A percentile compares a stretch with the other conserved stretches of the same genome.
Conservation (phyloP, 192 early-diverging fungal genomes). For the Spinellus fusiger region DNA sequence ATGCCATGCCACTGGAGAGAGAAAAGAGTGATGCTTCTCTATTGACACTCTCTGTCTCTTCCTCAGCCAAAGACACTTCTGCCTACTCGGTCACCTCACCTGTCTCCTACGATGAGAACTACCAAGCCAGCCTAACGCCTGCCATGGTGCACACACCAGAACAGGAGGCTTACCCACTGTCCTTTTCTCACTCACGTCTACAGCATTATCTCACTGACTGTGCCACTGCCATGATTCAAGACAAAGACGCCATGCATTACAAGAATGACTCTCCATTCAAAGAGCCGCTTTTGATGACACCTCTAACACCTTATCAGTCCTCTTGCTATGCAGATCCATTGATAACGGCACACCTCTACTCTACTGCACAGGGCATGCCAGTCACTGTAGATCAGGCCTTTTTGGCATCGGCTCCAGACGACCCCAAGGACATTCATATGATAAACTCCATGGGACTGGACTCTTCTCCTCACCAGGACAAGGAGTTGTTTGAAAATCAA, state of each 20-base stretch:
- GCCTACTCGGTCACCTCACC: neutral
- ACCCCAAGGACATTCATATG: neutral
- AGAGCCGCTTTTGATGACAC: slow-evolving; percentile 7
- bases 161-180: neutral
- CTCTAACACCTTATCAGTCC: slow-evolving; percentile 5
- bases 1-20: neutral
- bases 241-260: neutral
- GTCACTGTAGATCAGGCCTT: neutral
- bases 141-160: neutral
- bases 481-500: neutral
- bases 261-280: neutral
- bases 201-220: neutral
- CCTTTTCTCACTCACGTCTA: slow-evolving; percentile 2
- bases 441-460: neutral
- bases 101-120: neutral
- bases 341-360: neutral
- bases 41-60: neutral
- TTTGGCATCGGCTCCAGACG: too few species aligned
- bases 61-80: neutral
- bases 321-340: neutral
- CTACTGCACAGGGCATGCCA: neutral
- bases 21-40: neutral
- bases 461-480: neutral
- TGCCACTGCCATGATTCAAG: neutral
- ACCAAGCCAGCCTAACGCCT: neutral